A percentile compares a stretch with the other conserved stretches of the same genome.
Evolutionary conservation across 192 early-diverging fungal genomes (phyloP).

Genomic region (Gryganskiella cystojenkinii): DNA sequence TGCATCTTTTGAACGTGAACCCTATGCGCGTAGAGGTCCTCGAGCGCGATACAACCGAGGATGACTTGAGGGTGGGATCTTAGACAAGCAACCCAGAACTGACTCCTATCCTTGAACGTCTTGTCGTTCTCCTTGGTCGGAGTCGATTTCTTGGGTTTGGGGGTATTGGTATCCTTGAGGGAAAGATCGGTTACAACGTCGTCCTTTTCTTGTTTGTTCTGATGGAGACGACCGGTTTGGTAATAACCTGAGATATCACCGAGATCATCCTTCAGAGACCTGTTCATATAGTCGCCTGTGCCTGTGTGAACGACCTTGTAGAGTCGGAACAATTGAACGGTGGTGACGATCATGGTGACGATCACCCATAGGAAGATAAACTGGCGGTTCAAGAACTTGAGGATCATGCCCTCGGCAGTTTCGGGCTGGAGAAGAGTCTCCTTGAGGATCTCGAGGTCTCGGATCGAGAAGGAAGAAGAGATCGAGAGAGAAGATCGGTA

Average conservation of each 20-base stretch:
- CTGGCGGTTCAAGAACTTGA: slow-evolving; percentile 20
- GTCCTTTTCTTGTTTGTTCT: no score
- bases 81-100: slow-evolving; percentile 51
- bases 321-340: neutral
- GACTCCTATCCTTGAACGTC: slow-evolving; percentile 13
- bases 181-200: no score
- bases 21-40: slow-evolving; percentile 14
- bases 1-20: slow-evolving; percentile 17
- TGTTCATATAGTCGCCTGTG: slow-evolving; percentile 3
- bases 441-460: neutral
- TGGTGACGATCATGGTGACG: slow-evolving; percentile 1
- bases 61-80: slow-evolving; percentile 31
- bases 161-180: neutral
- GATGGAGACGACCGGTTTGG: slow-evolving; percentile 5
- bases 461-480: neutral
- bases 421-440: slow-evolving; percentile 1
- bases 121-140: no score
- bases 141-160: neutral
- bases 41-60: slow-evolving; percentile 39
- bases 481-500: neutral
- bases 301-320: neutral
- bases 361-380: slow-evolving; percentile 11
- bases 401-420: slow-evolving; percentile 7
- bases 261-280: slow-evolving; percentile 25
- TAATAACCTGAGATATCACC: slow-evolving; percentile 32